These are phyloP conservation scores for Wallacemonas collosoma DNA, from an alignment of 208 protist genomes.

Conservation along the genomic window DNA sequence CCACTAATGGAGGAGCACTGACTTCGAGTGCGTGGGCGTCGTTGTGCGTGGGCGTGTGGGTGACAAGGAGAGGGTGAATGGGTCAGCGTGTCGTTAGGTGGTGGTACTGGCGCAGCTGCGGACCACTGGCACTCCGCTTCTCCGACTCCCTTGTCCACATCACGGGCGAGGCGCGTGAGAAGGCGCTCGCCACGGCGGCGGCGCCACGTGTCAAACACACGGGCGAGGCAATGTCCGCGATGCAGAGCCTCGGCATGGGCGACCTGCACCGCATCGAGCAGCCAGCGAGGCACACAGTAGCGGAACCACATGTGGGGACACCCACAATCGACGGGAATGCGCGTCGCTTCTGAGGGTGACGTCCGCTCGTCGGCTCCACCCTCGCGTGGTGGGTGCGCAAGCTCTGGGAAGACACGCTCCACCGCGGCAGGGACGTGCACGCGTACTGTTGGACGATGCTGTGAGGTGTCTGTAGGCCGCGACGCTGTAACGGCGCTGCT, in stretches of 20 bases:
- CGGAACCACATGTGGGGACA: slow-evolving; percentile 72
- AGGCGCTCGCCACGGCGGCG: slow-evolving; percentile 56
- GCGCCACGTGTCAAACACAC: slow-evolving; percentile 42
- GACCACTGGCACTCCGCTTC: no score
- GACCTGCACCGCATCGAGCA: slow-evolving; percentile 34
- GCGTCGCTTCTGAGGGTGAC: background rate
- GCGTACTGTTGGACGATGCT: background rate
- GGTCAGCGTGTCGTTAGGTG: no score
- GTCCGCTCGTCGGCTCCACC: background rate
- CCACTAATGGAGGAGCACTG: slow-evolving; percentile 15
- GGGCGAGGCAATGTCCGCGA: slow-evolving; percentile 21
- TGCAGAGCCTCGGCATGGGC: slow-evolving; percentile 43
- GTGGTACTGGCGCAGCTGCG: no score
- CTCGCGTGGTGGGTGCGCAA: background rate
- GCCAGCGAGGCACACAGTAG: slow-evolving; percentile 44
- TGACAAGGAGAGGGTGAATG: background rate
- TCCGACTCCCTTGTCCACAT: background rate
- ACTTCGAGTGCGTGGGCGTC: background rate
- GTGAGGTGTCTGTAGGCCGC: no score
- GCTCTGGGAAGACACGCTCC: slow-evolving; percentile 24
- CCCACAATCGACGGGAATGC: slow-evolving; percentile 25
- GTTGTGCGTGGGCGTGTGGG: no score
- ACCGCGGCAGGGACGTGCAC: slow-evolving; percentile 17
- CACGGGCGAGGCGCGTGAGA: slow-evolving; percentile 21
- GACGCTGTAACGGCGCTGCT: no score